These are phyloP conservation scores for Pythium folliculosum DNA, from an alignment of 352 stramenopile genomes.

Conservation along the genomic window DNA sequence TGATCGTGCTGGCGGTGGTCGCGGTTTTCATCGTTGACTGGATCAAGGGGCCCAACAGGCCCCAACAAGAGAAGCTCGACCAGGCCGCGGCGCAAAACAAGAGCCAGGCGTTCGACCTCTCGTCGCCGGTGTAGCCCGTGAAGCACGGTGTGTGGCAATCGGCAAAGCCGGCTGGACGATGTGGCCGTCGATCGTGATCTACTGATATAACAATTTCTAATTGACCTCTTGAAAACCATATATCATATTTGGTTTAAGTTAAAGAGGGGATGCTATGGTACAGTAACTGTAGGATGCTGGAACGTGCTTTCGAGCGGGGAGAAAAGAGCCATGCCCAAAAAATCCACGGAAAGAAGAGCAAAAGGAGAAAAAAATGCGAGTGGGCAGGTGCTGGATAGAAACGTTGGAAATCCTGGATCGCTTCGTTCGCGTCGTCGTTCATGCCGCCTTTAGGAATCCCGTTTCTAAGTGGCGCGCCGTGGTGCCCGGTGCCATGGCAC, in stretches of 20 bases:
- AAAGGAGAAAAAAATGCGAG: not conserved
- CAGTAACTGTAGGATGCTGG: not conserved
- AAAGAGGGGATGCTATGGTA: conserved; percentile 4
- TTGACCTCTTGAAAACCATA: not conserved
- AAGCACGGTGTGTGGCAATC: no score
- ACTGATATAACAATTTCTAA: not conserved
- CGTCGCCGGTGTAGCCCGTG: no score
- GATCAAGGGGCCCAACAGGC: no score
- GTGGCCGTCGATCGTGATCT: not conserved
- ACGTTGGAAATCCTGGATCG: not conserved
- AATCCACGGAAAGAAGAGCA: not conserved
- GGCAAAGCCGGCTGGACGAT: no score
- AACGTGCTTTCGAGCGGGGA: conserved; percentile 1
- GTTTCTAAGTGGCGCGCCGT: conserved; percentile 24
- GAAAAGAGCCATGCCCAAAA: not conserved
- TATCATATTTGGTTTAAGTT: not conserved
- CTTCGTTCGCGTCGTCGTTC: conserved; percentile 1
- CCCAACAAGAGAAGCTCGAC: no score
- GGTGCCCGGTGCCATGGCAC: not conserved
- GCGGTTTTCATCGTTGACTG: no score
- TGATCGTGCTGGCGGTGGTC: no score
- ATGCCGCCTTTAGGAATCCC: conserved; percentile 26
- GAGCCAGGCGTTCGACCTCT: no score
- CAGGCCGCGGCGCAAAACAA: no score
- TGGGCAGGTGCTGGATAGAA: not conserved